These are phyloP conservation scores for Sugiyamaella qingdaonensis DNA, from an alignment of 805 yeast genomes.

Conservation along the genomic window DNA sequence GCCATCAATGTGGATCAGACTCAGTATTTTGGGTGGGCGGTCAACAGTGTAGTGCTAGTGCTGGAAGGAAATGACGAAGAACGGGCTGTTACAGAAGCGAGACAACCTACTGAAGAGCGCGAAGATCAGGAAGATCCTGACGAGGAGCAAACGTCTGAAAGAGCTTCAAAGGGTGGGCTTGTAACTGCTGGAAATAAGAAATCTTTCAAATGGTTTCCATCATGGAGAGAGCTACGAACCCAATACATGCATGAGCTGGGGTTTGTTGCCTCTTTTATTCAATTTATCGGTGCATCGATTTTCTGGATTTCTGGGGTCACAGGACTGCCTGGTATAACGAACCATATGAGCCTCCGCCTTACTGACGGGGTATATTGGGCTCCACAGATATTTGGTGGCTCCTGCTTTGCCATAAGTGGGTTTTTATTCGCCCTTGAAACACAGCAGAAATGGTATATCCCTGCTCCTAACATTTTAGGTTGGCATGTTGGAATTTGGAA, in stretches of 20 bases:
- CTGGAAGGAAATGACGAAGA: neutral
- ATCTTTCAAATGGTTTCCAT: conserved; percentile 13
- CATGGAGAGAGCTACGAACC: conserved; percentile 7
- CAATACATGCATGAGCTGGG: conserved; percentile 15
- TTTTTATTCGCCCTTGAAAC: conserved; percentile 13
- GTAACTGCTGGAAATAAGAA: neutral
- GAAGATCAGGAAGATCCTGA: neutral
- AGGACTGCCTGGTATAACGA: conserved; percentile 17
- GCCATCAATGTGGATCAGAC: conserved; percentile 16
- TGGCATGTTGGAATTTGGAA: conserved; percentile 19
- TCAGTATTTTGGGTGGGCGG: conserved; percentile 18
- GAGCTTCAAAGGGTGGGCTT: neutral
- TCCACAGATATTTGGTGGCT: conserved; percentile 18
- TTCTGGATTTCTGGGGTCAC: conserved; percentile 18
- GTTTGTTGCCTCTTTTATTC: conserved; percentile 10
- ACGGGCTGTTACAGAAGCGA: neutral
- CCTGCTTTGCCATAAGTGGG: conserved; percentile 12
- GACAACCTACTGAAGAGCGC: neutral
- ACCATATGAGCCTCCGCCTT: conserved; percentile 11
- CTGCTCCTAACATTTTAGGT: conserved; percentile 13
- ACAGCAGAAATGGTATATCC: conserved; percentile 14
- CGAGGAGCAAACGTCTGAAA: neutral
- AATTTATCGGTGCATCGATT: conserved; percentile 14
- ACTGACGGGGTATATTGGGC: conserved; percentile 16
- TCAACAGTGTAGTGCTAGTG: neutral